A percentile compares a stretch with the other conserved stretches of the same genome.
Evolutionary conservation across 129 eudicot species (phyloP).

Genomic region (Solidago caesia): DNA sequence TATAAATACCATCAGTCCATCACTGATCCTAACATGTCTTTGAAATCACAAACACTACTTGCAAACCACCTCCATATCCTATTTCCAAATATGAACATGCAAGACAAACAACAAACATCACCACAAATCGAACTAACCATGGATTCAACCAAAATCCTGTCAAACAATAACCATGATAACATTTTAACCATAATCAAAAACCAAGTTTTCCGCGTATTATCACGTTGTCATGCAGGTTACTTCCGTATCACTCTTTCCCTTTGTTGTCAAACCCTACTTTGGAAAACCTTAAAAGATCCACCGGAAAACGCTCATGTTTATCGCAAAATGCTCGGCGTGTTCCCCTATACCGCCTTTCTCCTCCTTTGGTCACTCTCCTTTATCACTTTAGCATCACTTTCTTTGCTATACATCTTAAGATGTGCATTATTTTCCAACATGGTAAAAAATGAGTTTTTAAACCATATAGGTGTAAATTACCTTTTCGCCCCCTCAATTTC

Average conservation of each 20-base stretch:
- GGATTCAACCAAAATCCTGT: conserved; percentile 9
- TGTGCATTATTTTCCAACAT: conserved; percentile 43
- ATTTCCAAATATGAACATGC: background rate
- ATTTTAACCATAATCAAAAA: conserved; percentile 9
- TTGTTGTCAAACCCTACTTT: conserved; percentile 57
- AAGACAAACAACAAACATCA: background rate
- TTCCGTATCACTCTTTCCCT: conserved; percentile 69
- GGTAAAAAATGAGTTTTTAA: conserved; percentile 55
- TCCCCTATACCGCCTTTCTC: conserved; percentile 36
- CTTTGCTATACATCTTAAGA: conserved; percentile 46
- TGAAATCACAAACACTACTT: conserved; percentile 16
- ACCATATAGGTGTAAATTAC: conserved; percentile 72
- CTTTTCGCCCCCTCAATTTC: conserved; percentile 71
- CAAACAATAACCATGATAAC: background rate
- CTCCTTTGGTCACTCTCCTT: conserved; percentile 56
- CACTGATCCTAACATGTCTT: background rate
- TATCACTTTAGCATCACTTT: conserved; percentile 38
- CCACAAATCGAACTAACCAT: conserved; percentile 22
- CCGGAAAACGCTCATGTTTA: conserved; percentile 39
- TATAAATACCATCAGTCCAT: conserved; percentile 5
- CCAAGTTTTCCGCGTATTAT: conserved; percentile 29
- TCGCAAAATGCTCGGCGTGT: conserved; percentile 29
- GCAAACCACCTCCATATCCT: background rate
- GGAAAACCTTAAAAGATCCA: conserved; percentile 58
- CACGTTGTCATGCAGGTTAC: conserved; percentile 67